phyloP scores from a whole-genome alignment of 2,329 filamentous ascomycete species.

The Alternaria arbusti region DNA sequence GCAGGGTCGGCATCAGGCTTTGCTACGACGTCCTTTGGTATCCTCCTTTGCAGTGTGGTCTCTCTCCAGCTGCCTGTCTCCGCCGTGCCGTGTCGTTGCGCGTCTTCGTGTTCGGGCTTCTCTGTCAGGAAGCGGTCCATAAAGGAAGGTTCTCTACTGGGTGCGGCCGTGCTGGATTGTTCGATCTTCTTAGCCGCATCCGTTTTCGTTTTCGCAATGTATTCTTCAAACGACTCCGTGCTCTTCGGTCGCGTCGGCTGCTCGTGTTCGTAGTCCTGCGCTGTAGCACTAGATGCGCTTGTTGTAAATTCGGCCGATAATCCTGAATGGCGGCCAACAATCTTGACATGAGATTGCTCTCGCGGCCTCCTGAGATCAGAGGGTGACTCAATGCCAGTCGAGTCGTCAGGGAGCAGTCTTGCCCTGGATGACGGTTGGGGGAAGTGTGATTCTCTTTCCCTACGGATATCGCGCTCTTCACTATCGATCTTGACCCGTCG shows the following conservation, averaged over 20 bases:
- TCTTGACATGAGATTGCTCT: slow-evolving; percentile 18
- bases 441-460: slow-evolving; percentile 14
- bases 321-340: not conserved
- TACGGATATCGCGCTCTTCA: not conserved
- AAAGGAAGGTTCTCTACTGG: slow-evolving; percentile 24
- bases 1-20: not conserved
- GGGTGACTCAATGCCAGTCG: slow-evolving; percentile 36
- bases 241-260: slow-evolving; percentile 6
- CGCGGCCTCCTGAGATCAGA: slow-evolving; percentile 40
- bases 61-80: slow-evolving; percentile 30
- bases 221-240: not conserved
- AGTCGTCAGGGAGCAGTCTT: slow-evolving; percentile 24
- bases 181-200: not conserved
- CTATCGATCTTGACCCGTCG: slow-evolving; percentile 19
- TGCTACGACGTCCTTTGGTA: not conserved
- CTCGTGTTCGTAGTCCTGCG: not conserved
- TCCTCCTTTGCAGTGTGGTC: slow-evolving; percentile 27
- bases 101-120: not conserved
- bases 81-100: not conserved
- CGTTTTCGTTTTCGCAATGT: not conserved
- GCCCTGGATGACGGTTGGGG: slow-evolving; percentile 21
- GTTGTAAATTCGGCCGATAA: not conserved
- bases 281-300: not conserved
- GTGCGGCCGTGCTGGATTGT: slow-evolving; percentile 6
- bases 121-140: slow-evolving; percentile 34